Percentiles rank a stretch among this genome's conserved stretches.
Evolutionary conservation across 108 stramenopile genomes (phyloP).

Genomic region (Nitzschia sp.): DNA sequence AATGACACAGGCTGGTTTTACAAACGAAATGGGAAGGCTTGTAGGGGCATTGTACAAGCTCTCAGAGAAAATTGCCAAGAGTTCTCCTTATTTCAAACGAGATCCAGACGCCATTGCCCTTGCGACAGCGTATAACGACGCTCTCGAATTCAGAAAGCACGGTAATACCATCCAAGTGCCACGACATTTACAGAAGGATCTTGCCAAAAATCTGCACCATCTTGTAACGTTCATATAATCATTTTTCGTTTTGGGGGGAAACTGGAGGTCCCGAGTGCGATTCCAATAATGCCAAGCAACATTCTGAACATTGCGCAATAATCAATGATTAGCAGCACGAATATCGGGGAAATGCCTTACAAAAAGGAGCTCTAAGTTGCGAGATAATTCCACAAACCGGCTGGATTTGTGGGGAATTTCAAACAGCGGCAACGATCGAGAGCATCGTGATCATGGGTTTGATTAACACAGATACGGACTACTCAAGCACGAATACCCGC

Average conservation of each 20-base stretch:
- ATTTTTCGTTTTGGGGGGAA: no score
- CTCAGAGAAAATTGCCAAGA: not conserved
- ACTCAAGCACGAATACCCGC: constrained; percentile 83
- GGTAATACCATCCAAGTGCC: not conserved
- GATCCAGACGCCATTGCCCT: constrained; percentile 8
- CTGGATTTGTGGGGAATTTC: no score
- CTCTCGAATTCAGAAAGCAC: constrained; percentile 6
- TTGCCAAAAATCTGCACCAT: constrained; percentile 3
- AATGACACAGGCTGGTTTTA: not conserved
- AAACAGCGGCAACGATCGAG: no score
- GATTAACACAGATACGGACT: constrained; percentile 86
- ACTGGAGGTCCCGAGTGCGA: not conserved
- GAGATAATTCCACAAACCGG: no score
- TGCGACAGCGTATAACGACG: constrained; percentile 6
- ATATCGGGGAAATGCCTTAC: not conserved
- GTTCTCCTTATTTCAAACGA: not conserved
- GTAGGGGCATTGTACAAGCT: not conserved
- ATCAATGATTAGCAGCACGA: constrained; percentile 15
- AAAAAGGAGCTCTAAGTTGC: constrained; percentile 25
- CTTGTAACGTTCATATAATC: not conserved
- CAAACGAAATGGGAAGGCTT: not conserved
- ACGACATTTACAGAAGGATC: not conserved
- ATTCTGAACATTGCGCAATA: constrained; percentile 55
- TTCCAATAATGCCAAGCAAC: constrained; percentile 48
- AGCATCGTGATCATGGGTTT: no score